Base-by-base conservation (phyloP, 2,329 filamentous ascomycete genomes). In the Pseudonectria foliicola region DNA sequence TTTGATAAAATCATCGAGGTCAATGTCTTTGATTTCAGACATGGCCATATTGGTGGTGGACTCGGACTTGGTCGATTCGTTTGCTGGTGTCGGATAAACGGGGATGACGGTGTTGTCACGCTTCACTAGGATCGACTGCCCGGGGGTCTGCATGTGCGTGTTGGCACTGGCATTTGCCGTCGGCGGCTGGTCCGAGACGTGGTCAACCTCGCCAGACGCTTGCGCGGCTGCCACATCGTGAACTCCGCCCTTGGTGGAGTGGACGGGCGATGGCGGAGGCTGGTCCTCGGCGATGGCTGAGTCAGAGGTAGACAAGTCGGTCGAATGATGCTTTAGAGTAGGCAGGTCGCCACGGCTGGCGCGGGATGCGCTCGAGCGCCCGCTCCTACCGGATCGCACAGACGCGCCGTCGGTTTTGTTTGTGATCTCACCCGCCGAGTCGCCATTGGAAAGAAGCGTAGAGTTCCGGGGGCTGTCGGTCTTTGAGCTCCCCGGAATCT, bases 1-100 rank as follows among this genome's bases (percentile, higher is more conserved):
- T 53, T 89, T 88, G 57, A 98, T 98, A 71, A 94, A 95, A 56
- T 98, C 92, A 56, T 98, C 92, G 21, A 98, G 70, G 57, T 98
- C 92, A 49, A 92, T 85, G 25, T 89, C 79, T 61, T 95, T 95
- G 54, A 96, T 77, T 14, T 93, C 86, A 36, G 84, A 80, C 73
- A 96, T 93, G 43, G 85, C 84, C 62, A 95, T 84, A 35, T 65
- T 68, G 7, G 64, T 57, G 36, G 60, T 60, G 3, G 64, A 58
- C 30, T 80, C 75, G 14, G 46, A 37, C 40, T 56, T 61, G 35
- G 43, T 46, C 18, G 63, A 59, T 7, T 67, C 62, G 37, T 73
- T 68, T 24, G 71, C 51, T n/a, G 61, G 43, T 3, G 44, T 44
- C 24, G 55, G 68, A 30, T 76, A 62, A 36, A 85, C 71, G 2